A percentile compares a stretch with the other conserved stretches of the same genome.
Evolutionary conservation across 768 basidiomycete species (phyloP).

Genomic region (Sarcomyxa edulis): DNA sequence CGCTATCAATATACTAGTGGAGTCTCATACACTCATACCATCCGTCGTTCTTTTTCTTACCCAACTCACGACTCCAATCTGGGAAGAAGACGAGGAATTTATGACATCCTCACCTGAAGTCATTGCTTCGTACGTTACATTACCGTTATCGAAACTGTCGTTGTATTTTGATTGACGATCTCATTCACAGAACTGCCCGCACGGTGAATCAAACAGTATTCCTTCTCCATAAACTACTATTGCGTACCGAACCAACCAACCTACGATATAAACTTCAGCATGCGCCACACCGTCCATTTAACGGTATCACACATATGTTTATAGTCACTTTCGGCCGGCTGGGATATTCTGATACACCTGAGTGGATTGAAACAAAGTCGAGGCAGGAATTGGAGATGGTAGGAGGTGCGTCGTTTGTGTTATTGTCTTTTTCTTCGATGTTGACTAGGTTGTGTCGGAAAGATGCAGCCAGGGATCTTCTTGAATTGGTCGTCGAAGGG

Average conservation of each 20-base stretch:
- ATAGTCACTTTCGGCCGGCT: slow-evolving; percentile 74
- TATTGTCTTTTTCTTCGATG: not conserved
- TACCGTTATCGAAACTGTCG: not conserved
- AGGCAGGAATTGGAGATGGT: slow-evolving; percentile 38
- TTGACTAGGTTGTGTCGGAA: slow-evolving; percentile 25
- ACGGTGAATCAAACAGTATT: slow-evolving; percentile 48
- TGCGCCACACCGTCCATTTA: slow-evolving; percentile 49
- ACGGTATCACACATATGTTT: slow-evolving; percentile 63
- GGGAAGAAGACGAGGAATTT: slow-evolving; percentile 56
- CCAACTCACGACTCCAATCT: slow-evolving; percentile 49
- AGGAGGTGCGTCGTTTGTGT: slow-evolving; percentile 33
- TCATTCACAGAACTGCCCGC: slow-evolving; percentile 39
- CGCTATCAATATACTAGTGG: slow-evolving; percentile 27
- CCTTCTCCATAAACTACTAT: slow-evolving; percentile 62
- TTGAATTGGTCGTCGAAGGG: slow-evolving; percentile 67
- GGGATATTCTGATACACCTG: slow-evolving; percentile 61
- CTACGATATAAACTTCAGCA: slow-evolving; percentile 55
- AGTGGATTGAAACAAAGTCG: slow-evolving; percentile 43
- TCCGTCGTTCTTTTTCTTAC: slow-evolving; percentile 55
- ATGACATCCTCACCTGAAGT: slow-evolving; percentile 27
- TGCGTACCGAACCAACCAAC: slow-evolving; percentile 39
- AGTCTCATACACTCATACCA: slow-evolving; percentile 56
- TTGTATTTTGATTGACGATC: not conserved
- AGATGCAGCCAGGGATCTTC: slow-evolving; percentile 52
- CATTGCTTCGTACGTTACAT: slow-evolving; percentile 28